Percentiles rank a stretch among this genome's conserved stretches.
Evolutionary conservation across 805 yeast species (phyloP).

Genomic region (Cyberlindnera maritima): DNA sequence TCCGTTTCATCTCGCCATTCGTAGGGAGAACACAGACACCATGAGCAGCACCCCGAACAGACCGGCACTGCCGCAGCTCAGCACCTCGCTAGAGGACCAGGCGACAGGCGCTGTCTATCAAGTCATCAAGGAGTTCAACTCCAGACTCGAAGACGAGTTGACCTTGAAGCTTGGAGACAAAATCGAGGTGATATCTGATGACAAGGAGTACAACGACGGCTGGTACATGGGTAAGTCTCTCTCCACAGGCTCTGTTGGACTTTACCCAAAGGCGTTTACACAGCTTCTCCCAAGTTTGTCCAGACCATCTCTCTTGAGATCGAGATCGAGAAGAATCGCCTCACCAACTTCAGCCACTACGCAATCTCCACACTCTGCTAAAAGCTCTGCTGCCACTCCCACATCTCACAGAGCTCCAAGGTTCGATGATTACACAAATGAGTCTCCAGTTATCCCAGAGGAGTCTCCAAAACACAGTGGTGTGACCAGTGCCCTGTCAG

Average conservation of each 20-base stretch:
- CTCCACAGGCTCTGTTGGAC: slow-evolving; percentile 70
- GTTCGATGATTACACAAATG: slow-evolving; percentile 12
- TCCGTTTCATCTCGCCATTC: slow-evolving; percentile 12
- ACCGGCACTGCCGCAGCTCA: slow-evolving; percentile 12
- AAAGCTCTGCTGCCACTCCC: slow-evolving; percentile 14
- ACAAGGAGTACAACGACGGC: slow-evolving; percentile 90
- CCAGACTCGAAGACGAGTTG: slow-evolving; percentile 88
- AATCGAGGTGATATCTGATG: slow-evolving; percentile 87
- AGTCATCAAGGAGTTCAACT: slow-evolving; percentile 83
- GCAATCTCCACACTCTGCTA: slow-evolving; percentile 20
- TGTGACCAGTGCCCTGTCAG: slow-evolving; percentile 56
- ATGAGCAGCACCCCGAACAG: slow-evolving; percentile 2
- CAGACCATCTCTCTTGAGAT: slow-evolving; percentile 46
- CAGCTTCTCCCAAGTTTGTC: slow-evolving; percentile 41
- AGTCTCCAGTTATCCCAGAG: slow-evolving; percentile 5
- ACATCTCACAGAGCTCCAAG: slow-evolving; percentile 11
- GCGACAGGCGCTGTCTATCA: slow-evolving; percentile 36
- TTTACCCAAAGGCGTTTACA: slow-evolving; percentile 90
- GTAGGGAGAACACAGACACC: neutral
- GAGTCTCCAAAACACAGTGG: slow-evolving; percentile 24
- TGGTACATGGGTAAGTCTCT: slow-evolving; percentile 93
- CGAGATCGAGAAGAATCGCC: slow-evolving; percentile 55
- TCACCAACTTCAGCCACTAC: slow-evolving; percentile 26
- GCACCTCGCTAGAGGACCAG: slow-evolving; percentile 17
- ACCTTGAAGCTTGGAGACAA: slow-evolving; percentile 78